Base-by-base conservation (phyloP, 2,329 filamentous ascomycete species). In the Fusarium bactridioides region DNA sequence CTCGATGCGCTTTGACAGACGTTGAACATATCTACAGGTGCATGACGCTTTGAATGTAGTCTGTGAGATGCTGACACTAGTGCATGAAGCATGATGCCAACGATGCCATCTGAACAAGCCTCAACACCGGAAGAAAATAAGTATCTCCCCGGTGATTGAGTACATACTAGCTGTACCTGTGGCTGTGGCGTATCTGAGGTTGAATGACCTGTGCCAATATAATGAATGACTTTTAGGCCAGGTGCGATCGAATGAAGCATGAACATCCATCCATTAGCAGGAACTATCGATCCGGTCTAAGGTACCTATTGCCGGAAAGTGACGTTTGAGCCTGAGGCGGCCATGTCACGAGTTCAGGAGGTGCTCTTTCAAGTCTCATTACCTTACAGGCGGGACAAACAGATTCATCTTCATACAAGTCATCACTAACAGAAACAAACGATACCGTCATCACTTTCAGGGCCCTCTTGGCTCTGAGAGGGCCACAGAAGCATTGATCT, bases 1-100 rank as follows among this genome's bases (percentile, higher is more conserved):
- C 41, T 33, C 65, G 51, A 67, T 53, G 54, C 66, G 66, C 66
- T 69, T 64, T 69, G 66, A 69, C 58, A 45, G 41, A 69, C 33
- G 66, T 58, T 64, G 65, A 48, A 43, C 25, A 33, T 53, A 59
- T 64, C 51, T 69, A 61, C 40, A 45, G 37, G 37, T 58, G 29
- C 64, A 69, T 69, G 25, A 51, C 61, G 64, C 35, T 43, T 51
- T 54, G 31, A 44, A 45, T 18, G 45, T 44, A 29, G 43, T 67
- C 58, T 35, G 63, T 60, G 55, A 69, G 66, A 51, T 58, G n/a
- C 29, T 45, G 23, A 21, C 31, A 21, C 54, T 60, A 63, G 64
- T 44, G 44, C 18, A 40, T 51, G 57, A 71, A 48, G 53, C 44
- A 67, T 71, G 44, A 45, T 68, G 67, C 64, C 55, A 70, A 29